Evolutionary conservation across 495 filamentous ascomycete species (phyloP).

Genomic region (Penicillium cosmopolitanum): DNA sequence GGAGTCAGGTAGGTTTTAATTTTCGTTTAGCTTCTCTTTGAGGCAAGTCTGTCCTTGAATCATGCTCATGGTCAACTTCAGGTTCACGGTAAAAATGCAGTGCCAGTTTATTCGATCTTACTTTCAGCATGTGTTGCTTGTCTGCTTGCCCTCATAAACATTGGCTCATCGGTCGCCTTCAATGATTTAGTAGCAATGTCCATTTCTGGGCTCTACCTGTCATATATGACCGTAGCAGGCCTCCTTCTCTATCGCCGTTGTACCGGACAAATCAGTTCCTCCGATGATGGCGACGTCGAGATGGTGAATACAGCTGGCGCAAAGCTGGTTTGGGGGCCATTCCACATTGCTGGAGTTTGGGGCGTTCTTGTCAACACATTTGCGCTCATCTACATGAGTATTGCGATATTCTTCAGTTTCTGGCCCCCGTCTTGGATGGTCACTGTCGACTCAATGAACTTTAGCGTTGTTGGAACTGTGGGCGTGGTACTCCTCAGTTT

Average conservation of each 20-base stretch:
- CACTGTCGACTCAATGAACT: constrained; percentile 47
- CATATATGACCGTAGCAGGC: constrained; percentile 45
- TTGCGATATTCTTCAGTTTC: constrained; percentile 57
- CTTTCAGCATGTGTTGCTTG: constrained; percentile 37
- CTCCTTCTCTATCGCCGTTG: constrained; percentile 54
- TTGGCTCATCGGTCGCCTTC: constrained; percentile 51
- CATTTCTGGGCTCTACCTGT: constrained; percentile 46
- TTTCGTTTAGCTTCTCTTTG: background rate
- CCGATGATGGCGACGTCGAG: constrained; percentile 20
- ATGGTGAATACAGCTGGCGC: constrained; percentile 34
- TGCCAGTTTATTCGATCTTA: constrained; percentile 47
- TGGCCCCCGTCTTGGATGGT: constrained; percentile 45
- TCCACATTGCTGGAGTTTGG: constrained; percentile 35
- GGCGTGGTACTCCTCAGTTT: constrained; percentile 46
- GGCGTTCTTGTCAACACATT: constrained; percentile 33
- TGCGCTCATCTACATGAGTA: constrained; percentile 47
- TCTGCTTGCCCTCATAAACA: constrained; percentile 50
- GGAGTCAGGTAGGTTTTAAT: constrained; percentile 45
- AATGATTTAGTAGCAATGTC: constrained; percentile 49
- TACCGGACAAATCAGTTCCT: constrained; percentile 35
- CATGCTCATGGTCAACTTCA: constrained; percentile 15
- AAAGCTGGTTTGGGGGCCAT: constrained; percentile 45
- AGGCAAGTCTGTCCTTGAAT: background rate
- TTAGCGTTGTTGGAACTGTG: constrained; percentile 47
- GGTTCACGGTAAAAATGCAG: constrained; percentile 27